phyloP scores from a whole-genome alignment of 371 early-diverging fungal species.

The Syncephalis fuscata region DNA sequence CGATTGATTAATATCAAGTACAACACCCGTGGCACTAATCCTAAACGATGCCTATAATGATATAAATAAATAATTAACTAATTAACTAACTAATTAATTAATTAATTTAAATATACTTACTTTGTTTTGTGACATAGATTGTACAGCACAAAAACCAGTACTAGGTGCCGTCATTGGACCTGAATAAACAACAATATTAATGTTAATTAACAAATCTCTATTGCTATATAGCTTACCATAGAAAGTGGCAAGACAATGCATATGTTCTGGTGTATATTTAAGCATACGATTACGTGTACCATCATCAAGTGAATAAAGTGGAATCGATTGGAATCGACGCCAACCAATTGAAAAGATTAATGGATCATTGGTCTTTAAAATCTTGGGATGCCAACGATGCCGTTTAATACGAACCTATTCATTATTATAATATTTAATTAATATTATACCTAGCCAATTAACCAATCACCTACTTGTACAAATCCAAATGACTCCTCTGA shows the following conservation, averaged over 20 bases:
- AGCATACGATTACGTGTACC: constrained; percentile 92
- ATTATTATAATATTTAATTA: not conserved
- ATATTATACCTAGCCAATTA: too few relatives aligned
- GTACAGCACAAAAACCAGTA: constrained; percentile 90
- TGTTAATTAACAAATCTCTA: constrained; percentile 12
- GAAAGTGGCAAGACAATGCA: constrained; percentile 94
- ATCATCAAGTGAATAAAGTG: constrained; percentile 87
- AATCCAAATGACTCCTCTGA: constrained; percentile 85
- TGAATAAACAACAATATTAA: constrained; percentile 7
- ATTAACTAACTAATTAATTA: too few relatives aligned
- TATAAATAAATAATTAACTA: too few relatives aligned
- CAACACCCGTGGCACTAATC: constrained; percentile 85
- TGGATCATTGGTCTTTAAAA: constrained; percentile 95
- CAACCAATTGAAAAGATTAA: constrained; percentile 96
- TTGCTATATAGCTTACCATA: constrained; percentile 51
- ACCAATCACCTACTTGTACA: constrained; percentile 31
- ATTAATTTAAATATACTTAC: constrained; percentile 13
- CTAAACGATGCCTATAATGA: constrained; percentile 65
- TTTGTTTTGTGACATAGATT: constrained; percentile 48
- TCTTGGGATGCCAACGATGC: constrained; percentile 95
- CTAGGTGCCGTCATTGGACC: constrained; percentile 82
- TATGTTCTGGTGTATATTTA: constrained; percentile 97
- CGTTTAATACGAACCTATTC: constrained; percentile 78
- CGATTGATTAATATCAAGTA: constrained; percentile 81
- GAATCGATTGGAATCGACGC: constrained; percentile 95